Evolutionary conservation across 2,329 filamentous ascomycete genomes (phyloP).

Genomic region (Neonectria punicea): DNA sequence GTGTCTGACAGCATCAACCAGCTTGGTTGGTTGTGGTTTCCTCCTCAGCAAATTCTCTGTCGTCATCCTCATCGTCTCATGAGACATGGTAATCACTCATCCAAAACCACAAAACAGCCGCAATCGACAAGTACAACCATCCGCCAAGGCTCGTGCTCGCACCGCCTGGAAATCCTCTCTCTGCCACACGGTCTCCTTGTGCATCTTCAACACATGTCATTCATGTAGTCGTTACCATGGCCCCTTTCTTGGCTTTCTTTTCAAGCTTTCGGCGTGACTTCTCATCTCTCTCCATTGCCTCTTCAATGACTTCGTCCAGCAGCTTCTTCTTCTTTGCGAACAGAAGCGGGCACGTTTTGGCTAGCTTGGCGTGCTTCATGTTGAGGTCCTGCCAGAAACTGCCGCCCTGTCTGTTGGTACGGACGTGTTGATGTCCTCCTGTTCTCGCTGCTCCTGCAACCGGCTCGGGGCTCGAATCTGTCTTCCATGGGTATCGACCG

Average conservation of each 20-base stretch:
- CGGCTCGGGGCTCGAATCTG: conserved; percentile 28
- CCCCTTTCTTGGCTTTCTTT: conserved; percentile 31
- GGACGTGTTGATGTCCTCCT: conserved; percentile 34
- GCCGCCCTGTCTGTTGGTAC: conserved; percentile 26
- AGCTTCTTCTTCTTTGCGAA: conserved; percentile 40
- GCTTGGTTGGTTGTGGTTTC: neutral
- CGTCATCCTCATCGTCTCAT: neutral
- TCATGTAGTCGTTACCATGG: conserved; percentile 19
- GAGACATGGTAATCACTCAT: neutral
- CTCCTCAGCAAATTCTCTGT: neutral
- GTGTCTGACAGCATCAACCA: conserved; percentile 1
- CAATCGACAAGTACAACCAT: conserved; percentile 14
- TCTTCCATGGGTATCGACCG: conserved; percentile 28
- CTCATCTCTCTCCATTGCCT: conserved; percentile 18
- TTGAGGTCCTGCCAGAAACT: conserved; percentile 43
- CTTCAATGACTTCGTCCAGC: conserved; percentile 34
- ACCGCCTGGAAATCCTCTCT: conserved; percentile 5
- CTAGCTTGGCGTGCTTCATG: conserved; percentile 33
- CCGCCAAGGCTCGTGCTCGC: conserved; percentile 33
- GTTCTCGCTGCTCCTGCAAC: conserved; percentile 22
- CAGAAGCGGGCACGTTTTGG: conserved; percentile 35
- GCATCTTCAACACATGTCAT: conserved; percentile 32
- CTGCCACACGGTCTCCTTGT: conserved; percentile 21
- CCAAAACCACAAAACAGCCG: neutral
- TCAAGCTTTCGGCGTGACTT: conserved; percentile 8